phyloP scores from a whole-genome alignment of 805 yeast species.

The Kazachstania africana region DNA sequence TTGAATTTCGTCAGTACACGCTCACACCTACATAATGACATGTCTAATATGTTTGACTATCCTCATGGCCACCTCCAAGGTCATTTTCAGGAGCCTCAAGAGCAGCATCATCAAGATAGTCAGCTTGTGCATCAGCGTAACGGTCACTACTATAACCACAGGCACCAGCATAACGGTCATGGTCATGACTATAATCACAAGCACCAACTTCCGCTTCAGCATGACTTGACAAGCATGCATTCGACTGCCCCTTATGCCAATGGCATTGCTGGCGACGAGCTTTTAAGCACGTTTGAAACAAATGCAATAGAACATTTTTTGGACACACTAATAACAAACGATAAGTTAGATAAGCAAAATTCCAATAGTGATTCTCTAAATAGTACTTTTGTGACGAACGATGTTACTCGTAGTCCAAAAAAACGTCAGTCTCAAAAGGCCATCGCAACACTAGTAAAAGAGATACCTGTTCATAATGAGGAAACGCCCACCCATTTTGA shows the following conservation, averaged over 20 bases:
- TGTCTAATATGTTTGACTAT: not conserved
- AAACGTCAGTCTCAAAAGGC: not conserved
- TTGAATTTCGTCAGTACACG: not conserved
- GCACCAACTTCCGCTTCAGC: too few species aligned
- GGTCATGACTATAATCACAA: not conserved
- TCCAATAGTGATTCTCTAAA: not conserved
- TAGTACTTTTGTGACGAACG: not conserved
- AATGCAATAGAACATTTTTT: constrained; percentile 24
- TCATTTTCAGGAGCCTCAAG: not conserved
- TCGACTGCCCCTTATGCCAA: too few species aligned
- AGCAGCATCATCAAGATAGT: not conserved
- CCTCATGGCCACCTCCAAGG: not conserved
- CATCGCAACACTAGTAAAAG: not conserved
- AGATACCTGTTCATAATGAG: not conserved
- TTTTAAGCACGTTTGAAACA: constrained; percentile 24
- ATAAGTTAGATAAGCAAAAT: not conserved
- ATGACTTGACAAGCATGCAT: not conserved
- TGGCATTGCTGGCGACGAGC: constrained; percentile 3
- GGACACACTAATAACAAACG: constrained; percentile 15
- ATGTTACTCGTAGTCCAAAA: not conserved
- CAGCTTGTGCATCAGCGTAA: not conserved
- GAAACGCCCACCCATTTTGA: not conserved
- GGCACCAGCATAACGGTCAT: not conserved
- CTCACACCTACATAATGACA: not conserved
- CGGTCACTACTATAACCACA: not conserved